Evolutionary conservation across 2,329 filamentous ascomycete genomes (phyloP).

Genomic region (Daldinia sp.): DNA sequence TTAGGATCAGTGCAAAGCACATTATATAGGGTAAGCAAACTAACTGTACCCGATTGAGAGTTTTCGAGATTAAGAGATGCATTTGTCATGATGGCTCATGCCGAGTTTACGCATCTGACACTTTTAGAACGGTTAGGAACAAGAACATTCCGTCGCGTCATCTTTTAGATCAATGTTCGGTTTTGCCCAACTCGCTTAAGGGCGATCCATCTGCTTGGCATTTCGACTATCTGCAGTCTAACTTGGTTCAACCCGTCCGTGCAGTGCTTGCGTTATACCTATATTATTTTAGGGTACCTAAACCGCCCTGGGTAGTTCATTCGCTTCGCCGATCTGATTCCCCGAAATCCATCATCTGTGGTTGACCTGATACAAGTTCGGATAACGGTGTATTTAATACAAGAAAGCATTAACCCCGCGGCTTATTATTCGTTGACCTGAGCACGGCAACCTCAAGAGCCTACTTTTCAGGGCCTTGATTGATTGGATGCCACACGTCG

Average conservation of each 20-base stretch:
- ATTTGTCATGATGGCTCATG: slow-evolving; percentile 23
- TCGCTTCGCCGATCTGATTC: slow-evolving; percentile 29
- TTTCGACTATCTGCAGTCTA: slow-evolving; percentile 30
- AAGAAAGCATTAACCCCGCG: slow-evolving; percentile 33
- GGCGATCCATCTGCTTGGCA: slow-evolving; percentile 35
- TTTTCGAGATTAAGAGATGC: slow-evolving; percentile 19
- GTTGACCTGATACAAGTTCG: slow-evolving; percentile 19
- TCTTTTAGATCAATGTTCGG: slow-evolving; percentile 36
- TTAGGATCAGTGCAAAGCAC: slow-evolving; percentile 16
- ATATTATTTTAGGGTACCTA: slow-evolving; percentile 19
- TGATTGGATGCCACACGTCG: slow-evolving; percentile 41
- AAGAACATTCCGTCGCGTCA: slow-evolving; percentile 31
- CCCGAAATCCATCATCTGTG: slow-evolving; percentile 5
- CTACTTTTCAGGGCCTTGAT: slow-evolving; percentile 19
- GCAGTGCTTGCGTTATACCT: slow-evolving; percentile 32
- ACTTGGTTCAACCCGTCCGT: slow-evolving; percentile 25
- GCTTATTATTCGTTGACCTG: slow-evolving; percentile 39
- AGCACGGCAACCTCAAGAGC: slow-evolving; percentile 24
- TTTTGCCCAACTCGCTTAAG: slow-evolving; percentile 19
- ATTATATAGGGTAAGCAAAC: slow-evolving; percentile 27
- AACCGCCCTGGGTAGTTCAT: slow-evolving; percentile 9
- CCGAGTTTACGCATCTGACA: slow-evolving; percentile 32
- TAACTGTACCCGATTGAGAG: slow-evolving; percentile 23
- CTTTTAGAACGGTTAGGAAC: slow-evolving; percentile 24
- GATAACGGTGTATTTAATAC: slow-evolving; percentile 18